phyloP scores from a whole-genome alignment of 495 filamentous ascomycete genomes.

The Penicillium alfredii region DNA sequence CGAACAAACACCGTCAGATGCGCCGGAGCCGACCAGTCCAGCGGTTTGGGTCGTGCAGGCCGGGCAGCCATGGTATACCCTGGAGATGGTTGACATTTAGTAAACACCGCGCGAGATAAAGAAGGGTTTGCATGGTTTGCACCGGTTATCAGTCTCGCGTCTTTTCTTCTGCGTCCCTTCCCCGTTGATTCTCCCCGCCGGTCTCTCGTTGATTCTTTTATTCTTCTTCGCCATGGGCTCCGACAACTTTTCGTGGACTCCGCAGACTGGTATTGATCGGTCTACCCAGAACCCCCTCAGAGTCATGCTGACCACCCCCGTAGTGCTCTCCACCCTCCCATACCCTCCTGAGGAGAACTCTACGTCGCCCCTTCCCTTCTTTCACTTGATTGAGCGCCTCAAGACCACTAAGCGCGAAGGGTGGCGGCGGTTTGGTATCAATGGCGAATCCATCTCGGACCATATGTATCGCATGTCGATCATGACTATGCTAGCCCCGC shows the following conservation, averaged over 20 bases:
- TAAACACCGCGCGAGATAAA: slow-evolving; percentile 17
- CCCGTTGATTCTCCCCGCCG: slow-evolving; percentile 1
- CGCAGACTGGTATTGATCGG: slow-evolving; percentile 12
- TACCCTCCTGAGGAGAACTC: slow-evolving; percentile 52
- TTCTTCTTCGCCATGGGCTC: slow-evolving; percentile 23
- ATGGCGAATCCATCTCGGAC: slow-evolving; percentile 82
- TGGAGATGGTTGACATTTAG: slow-evolving; percentile 9
- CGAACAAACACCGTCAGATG: slow-evolving; percentile 66
- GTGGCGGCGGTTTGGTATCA: slow-evolving; percentile 82
- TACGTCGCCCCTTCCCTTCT: slow-evolving; percentile 76
- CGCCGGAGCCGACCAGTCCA: slow-evolving; percentile 41
- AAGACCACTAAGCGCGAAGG: slow-evolving; percentile 96
- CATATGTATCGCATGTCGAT: slow-evolving; percentile 99
- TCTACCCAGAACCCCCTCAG: not conserved
- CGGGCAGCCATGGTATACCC: slow-evolving; percentile 34
- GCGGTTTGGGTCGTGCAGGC: slow-evolving; percentile 26
- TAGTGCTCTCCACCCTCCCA: slow-evolving; percentile 45
- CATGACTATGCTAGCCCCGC: slow-evolving; percentile 88
- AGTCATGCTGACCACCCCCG: slow-evolving; percentile 2
- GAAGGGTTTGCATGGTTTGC: slow-evolving; percentile 33
- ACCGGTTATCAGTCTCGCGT: slow-evolving; percentile 6
- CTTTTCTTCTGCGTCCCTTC: slow-evolving; percentile 7
- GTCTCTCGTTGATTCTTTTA: not conserved
- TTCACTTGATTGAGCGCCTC: slow-evolving; percentile 84
- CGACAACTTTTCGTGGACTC: slow-evolving; percentile 13